Conservation (phyloP, 768 basidiomycete species). For the Trametes elegans region DNA sequence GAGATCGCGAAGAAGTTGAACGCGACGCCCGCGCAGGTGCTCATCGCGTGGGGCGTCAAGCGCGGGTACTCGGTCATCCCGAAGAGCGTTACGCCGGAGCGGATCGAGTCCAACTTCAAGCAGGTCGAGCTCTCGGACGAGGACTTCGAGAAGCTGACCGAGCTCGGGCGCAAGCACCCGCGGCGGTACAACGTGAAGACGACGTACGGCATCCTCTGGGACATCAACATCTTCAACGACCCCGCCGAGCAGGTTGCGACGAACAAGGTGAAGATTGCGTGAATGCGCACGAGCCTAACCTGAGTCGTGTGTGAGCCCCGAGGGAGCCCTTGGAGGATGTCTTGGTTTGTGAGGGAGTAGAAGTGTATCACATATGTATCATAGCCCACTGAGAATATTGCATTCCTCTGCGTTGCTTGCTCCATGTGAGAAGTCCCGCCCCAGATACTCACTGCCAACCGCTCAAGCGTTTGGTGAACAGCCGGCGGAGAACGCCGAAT, state of each 20-base stretch:
- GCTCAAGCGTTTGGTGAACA: no score
- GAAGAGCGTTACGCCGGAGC: conserved; percentile 73
- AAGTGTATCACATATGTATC: no score
- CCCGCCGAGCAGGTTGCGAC: conserved; percentile 45
- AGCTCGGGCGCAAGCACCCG: conserved; percentile 47
- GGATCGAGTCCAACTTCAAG: conserved; percentile 76
- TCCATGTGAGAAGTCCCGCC: no score
- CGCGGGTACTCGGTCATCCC: conserved; percentile 84
- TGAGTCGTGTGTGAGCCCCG: no score
- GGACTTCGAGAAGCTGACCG: conserved; percentile 60
- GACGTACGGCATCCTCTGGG: conserved; percentile 61
- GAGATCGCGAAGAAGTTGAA: conserved; percentile 61
- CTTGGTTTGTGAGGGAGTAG: no score
- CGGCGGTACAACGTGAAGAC: conserved; percentile 64
- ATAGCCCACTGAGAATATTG: no score
- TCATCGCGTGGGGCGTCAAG: conserved; percentile 76
- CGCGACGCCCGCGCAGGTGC: conserved; percentile 75
- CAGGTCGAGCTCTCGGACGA: conserved; percentile 65
- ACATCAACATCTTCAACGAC: conserved; percentile 71
- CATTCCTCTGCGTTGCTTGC: no score
- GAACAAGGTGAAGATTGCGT: conserved; percentile 34
- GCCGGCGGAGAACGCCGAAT: no score
- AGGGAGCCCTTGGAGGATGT: no score
- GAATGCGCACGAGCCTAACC: neutral
- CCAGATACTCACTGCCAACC: no score